These are phyloP conservation scores for Kitagawia praeruptora DNA, from an alignment of 129 eudicot genomes.

Conservation along the genomic window DNA sequence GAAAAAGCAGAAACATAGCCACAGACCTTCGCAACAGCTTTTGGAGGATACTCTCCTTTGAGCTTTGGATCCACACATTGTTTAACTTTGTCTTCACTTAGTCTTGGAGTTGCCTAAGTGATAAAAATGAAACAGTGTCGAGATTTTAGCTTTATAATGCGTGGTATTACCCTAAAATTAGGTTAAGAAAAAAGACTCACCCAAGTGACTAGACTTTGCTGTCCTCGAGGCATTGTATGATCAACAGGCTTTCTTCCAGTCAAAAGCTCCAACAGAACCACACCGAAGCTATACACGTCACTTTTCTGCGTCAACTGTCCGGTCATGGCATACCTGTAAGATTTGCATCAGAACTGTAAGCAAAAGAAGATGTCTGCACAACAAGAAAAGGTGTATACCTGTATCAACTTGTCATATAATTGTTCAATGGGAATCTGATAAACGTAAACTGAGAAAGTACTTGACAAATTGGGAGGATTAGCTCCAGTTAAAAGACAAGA, in stretches of 20 bases:
- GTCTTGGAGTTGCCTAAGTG: conserved; percentile 86
- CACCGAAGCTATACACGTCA: conserved; percentile 90
- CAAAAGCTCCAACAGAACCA: conserved; percentile 80
- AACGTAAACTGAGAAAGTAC: background rate
- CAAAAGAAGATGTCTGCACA: background rate
- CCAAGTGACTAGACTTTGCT: conserved; percentile 94
- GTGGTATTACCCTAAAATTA: background rate
- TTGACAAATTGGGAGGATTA: background rate
- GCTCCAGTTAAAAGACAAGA: background rate
- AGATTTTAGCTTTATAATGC: background rate
- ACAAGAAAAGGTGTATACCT: background rate
- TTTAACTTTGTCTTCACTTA: conserved; percentile 89
- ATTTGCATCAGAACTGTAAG: background rate
- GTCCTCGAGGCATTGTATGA: conserved; percentile 95
- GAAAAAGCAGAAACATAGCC: conserved; percentile 3
- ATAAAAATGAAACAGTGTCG: background rate
- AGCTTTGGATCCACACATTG: conserved; percentile 90
- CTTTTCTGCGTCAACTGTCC: conserved; percentile 92
- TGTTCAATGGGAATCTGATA: background rate
- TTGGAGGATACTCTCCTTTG: conserved; percentile 73
- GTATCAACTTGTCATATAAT: background rate
- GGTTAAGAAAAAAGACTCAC: conserved; percentile 28
- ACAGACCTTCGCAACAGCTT: conserved; percentile 85
- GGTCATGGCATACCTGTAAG: conserved; percentile 79
- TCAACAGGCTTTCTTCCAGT: conserved; percentile 97